Percentiles rank a stretch among this genome's conserved stretches.
These are phyloP conservation scores for Verbascum thapsus DNA, from an alignment of 257 asterid species.

Conservation along the genomic window DNA sequence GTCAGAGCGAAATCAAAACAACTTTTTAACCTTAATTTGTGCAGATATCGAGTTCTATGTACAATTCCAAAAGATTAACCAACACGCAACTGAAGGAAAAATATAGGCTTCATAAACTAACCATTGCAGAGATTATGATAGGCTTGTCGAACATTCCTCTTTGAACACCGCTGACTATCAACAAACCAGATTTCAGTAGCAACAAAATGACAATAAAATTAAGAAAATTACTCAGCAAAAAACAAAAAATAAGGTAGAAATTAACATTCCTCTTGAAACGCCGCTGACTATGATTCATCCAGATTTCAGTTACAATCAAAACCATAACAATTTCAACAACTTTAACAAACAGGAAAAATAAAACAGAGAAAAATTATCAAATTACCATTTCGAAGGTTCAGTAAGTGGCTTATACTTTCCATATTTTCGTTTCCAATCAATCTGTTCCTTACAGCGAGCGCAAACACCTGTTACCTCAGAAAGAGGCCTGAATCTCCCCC, in stretches of 20 bases:
- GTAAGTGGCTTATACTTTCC: conserved; percentile 82
- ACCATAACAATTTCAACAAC: background rate
- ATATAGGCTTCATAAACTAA: conserved; percentile 29
- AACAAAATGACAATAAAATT: no score
- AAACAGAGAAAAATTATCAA: background rate
- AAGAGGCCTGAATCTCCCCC: conserved; percentile 72
- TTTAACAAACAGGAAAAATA: background rate
- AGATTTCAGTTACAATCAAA: background rate
- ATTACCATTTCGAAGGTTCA: conserved; percentile 90
- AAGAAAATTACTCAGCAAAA: no score
- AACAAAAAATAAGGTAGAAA: no score
- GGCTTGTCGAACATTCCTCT: conserved; percentile 96
- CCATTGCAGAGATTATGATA: conserved; percentile 87
- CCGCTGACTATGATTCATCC: conserved; percentile 53
- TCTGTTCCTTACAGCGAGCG: conserved; percentile 80
- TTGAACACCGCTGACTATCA: conserved; percentile 81
- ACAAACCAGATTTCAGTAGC: background rate
- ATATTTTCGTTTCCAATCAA: conserved; percentile 91
- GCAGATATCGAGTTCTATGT: no score
- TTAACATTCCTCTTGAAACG: conserved; percentile 94
- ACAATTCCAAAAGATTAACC: background rate
- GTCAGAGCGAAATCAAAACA: conserved; percentile 1
- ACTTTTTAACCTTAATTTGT: background rate
- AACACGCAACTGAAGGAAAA: background rate
- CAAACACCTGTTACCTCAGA: conserved; percentile 94